Percentiles rank a stretch among this genome's conserved stretches.
These are phyloP conservation scores for Senecio squalidus DNA, from an alignment of 140 eudicot species.

Conservation along the genomic window DNA sequence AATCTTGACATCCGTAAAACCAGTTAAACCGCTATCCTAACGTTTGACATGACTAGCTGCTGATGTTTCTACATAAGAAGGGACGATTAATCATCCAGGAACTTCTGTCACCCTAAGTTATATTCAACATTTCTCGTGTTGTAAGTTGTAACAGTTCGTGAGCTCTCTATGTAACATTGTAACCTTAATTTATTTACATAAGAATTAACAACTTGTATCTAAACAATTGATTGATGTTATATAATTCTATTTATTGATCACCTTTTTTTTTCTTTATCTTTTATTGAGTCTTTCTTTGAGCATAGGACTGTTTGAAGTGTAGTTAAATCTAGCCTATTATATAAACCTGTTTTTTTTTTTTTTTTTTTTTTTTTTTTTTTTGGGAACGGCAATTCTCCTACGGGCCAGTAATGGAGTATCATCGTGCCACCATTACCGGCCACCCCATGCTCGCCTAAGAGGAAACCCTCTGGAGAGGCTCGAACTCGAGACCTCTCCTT, in stretches of 20 bases:
- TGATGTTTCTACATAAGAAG: conserved; percentile 25
- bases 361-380: too few relatives aligned
- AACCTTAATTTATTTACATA: not conserved
- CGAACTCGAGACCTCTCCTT: too few relatives aligned
- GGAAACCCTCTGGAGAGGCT: too few relatives aligned
- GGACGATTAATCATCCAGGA: conserved; percentile 20
- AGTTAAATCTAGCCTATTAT: too few relatives aligned
- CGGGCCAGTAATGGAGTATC: too few relatives aligned
- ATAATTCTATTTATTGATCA: conserved; percentile 13
- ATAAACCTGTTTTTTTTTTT: too few relatives aligned
- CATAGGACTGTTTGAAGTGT: too few relatives aligned
- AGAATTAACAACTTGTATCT: conserved; percentile 25
- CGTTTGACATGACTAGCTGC: conserved; percentile 22
- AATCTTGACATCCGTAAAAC: conserved; percentile 39
- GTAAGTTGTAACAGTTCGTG: conserved; percentile 19
- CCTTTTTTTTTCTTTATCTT: not conserved
- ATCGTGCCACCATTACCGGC: too few relatives aligned
- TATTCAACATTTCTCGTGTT: conserved; percentile 12
- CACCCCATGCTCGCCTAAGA: too few relatives aligned
- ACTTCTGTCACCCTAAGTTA: not conserved
- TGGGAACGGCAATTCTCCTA: too few relatives aligned
- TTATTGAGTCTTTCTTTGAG: not conserved
- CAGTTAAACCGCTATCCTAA: conserved; percentile 48
- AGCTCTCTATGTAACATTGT: conserved; percentile 21
- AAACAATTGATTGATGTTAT: conserved; percentile 20